phyloP scores from a whole-genome alignment of 371 early-diverging fungal species.

The Gilbertella persicaria region DNA sequence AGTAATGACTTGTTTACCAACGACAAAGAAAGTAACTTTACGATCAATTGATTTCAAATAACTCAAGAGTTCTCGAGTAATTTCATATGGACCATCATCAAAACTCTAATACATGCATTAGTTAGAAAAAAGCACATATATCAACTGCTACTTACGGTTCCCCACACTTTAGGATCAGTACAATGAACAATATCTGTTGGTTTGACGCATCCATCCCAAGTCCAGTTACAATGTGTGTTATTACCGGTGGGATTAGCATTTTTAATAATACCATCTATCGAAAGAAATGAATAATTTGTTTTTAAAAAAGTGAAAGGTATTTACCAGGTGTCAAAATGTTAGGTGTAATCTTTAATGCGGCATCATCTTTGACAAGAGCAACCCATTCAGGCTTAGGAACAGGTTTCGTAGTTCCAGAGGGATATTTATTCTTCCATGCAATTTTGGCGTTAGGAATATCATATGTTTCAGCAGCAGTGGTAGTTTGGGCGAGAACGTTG shows the following conservation, averaged over 20 bases:
- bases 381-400: conserved; percentile 53
- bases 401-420: conserved; percentile 31
- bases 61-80: conserved; percentile 34
- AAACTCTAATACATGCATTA: conserved; percentile 23
- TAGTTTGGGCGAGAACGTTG: conserved; percentile 3
- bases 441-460: conserved; percentile 22
- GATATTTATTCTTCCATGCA: conserved; percentile 34
- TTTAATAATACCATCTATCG: conserved; percentile 23
- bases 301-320: not conserved
- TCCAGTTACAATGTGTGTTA: conserved; percentile 57
- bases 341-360: conserved; percentile 20
- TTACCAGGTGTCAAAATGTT: conserved; percentile 25
- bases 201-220: conserved; percentile 50
- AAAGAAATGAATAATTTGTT: not conserved
- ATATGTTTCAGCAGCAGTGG: conserved; percentile 1
- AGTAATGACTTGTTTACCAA: conserved; percentile 49
- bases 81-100: conserved; percentile 44
- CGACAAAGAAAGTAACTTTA: conserved; percentile 57
- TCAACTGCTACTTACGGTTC: conserved; percentile 31
- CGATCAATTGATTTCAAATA: conserved; percentile 31
- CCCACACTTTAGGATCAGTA: conserved; percentile 46
- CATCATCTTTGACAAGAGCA: conserved; percentile 31
- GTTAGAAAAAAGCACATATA: no score
- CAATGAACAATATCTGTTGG: conserved; percentile 55
- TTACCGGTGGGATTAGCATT: conserved; percentile 29